Conservation (phyloP, 2,329 filamentous ascomycete genomes). For the Aspergillus neoniger region DNA sequence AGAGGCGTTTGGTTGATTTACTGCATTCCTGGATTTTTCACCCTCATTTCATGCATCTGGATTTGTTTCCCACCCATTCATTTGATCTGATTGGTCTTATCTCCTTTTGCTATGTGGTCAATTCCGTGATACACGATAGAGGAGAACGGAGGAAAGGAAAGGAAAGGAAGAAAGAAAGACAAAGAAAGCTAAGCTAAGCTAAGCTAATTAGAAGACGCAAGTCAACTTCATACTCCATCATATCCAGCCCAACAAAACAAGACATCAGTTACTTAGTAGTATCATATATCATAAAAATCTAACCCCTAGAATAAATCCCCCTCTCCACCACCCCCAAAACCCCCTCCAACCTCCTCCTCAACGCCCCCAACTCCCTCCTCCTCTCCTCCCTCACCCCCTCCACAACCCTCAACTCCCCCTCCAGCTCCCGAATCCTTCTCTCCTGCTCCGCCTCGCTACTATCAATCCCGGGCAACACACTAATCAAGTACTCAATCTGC, state of each 20-base stretch:
- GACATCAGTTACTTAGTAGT: not conserved
- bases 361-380: slow-evolving; percentile 44
- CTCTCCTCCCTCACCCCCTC: slow-evolving; percentile 47
- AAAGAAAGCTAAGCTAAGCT: too few relatives aligned
- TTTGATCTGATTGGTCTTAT: not conserved
- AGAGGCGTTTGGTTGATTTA: not conserved
- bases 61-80: not conserved
- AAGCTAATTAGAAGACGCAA: slow-evolving; percentile 17
- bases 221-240: slow-evolving; percentile 7
- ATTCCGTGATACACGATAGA: slow-evolving; percentile 11
- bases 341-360: slow-evolving; percentile 45
- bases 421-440: slow-evolving; percentile 44
- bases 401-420: slow-evolving; percentile 46
- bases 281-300: too few relatives aligned
- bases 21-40: not conserved
- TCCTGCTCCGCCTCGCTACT: slow-evolving; percentile 49
- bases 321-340: slow-evolving; percentile 45
- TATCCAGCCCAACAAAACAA: not conserved
- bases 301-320: slow-evolving; percentile 32
- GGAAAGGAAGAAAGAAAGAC: too few relatives aligned
- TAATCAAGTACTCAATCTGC: slow-evolving; percentile 53
- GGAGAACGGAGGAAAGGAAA: slow-evolving; percentile 4
- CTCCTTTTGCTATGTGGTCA: too few relatives aligned
- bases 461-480: slow-evolving; percentile 49
- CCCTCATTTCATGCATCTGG: not conserved